These are phyloP conservation scores for Ustilago cynodontis DNA, from an alignment of 1,284 basidiomycete genomes.

Conservation along the genomic window DNA sequence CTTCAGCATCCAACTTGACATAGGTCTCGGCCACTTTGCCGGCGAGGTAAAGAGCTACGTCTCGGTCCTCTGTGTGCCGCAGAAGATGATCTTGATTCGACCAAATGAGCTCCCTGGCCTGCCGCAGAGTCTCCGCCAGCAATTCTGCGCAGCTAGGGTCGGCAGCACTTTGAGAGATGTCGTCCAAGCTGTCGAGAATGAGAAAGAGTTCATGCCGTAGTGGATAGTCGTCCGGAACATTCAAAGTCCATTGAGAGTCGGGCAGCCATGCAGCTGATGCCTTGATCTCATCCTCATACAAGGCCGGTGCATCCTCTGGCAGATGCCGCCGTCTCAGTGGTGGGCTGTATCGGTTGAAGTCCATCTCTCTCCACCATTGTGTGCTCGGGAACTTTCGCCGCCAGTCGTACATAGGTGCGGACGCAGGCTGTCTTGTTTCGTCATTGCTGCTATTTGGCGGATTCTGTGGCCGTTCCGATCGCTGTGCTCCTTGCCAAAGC, in stretches of 20 bases:
- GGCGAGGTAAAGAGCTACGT: constrained; percentile 30
- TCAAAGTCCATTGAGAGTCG: constrained; percentile 21
- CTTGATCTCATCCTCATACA: constrained; percentile 44
- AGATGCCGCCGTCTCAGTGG: constrained; percentile 25
- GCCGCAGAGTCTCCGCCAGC: constrained; percentile 24
- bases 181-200: constrained; percentile 42
- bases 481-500: constrained; percentile 5
- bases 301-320: constrained; percentile 34
- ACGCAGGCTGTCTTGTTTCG: background rate
- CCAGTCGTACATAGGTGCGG: constrained; percentile 19
- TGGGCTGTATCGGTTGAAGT: constrained; percentile 35
- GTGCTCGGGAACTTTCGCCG: constrained; percentile 31
- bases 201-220: constrained; percentile 33
- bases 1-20: constrained; percentile 33
- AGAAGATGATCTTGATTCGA: constrained; percentile 11
- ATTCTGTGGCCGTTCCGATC: background rate
- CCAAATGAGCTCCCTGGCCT: constrained; percentile 35
- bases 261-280: constrained; percentile 32
- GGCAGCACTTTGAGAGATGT: constrained; percentile 17
- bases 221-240: constrained; percentile 29
- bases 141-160: constrained; percentile 24
- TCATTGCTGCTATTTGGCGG: background rate
- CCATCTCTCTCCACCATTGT: constrained; percentile 38
- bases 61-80: constrained; percentile 1
- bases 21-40: constrained; percentile 40